phyloP scores from a whole-genome alignment of 208 protist genomes.

The Acanthamoeba castellanii region DNA sequence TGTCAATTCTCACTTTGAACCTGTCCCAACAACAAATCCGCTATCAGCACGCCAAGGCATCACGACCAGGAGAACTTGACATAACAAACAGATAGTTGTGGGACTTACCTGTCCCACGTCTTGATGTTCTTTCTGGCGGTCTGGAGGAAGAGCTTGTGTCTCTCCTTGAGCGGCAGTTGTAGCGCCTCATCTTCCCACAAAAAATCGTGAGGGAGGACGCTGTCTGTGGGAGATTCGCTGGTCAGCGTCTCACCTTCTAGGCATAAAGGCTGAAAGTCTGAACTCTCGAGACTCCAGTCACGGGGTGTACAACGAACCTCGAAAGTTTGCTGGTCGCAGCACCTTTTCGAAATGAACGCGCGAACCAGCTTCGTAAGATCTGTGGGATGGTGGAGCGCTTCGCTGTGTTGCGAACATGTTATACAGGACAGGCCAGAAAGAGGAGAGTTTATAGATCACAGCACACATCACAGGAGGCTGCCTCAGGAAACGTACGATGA shows the following conservation, averaged over 20 bases:
- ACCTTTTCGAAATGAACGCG: background rate
- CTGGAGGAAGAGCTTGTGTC: conserved; percentile 19
- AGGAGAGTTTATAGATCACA: background rate
- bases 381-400: conserved; percentile 19
- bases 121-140: background rate
- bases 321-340: background rate
- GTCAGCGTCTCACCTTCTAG: too few relatives aligned
- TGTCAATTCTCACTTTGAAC: conserved; percentile 18
- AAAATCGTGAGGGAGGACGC: conserved; percentile 21
- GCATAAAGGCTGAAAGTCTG: too few relatives aligned
- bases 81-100: too few relatives aligned
- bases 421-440: background rate
- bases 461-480: background rate
- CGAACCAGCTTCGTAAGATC: background rate
- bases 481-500: too few relatives aligned
- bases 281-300: too few relatives aligned
- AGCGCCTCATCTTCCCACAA: background rate
- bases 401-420: background rate
- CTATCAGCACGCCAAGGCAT: too few relatives aligned
- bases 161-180: conserved; percentile 6
- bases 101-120: background rate
- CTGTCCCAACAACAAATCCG: background rate
- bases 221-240: background rate
- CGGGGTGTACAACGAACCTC: background rate
- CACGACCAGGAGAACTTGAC: background rate